A percentile compares a stretch with the other conserved stretches of the same genome.
These are phyloP conservation scores for Lasiodiplodia theobromae DNA, from an alignment of 2,329 filamentous ascomycete genomes.

Conservation along the genomic window DNA sequence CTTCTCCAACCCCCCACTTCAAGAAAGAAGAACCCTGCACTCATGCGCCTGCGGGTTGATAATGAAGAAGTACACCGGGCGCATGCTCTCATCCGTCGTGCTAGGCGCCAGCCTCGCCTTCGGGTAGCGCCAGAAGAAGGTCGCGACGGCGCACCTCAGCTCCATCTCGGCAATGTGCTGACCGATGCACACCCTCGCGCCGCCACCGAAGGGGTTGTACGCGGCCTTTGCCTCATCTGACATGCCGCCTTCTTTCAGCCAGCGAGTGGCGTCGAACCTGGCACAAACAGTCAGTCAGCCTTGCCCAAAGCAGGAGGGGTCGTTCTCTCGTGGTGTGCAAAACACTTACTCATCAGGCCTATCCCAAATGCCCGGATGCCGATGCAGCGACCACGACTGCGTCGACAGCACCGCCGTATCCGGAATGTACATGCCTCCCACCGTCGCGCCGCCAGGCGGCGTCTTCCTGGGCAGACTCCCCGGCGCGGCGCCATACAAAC, in stretches of 20 bases:
- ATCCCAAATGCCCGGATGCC: slow-evolving; percentile 35
- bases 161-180: slow-evolving; percentile 71
- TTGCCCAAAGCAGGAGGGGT: too few species aligned
- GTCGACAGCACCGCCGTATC: slow-evolving; percentile 45
- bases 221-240: slow-evolving; percentile 54
- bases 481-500: slow-evolving; percentile 47
- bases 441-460: slow-evolving; percentile 42
- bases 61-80: slow-evolving; percentile 53
- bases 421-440: slow-evolving; percentile 48
- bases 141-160: slow-evolving; percentile 58
- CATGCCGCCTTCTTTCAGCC: slow-evolving; percentile 35
- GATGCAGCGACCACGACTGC: slow-evolving; percentile 49
- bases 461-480: slow-evolving; percentile 44
- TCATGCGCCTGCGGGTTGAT: slow-evolving; percentile 52
- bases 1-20: background rate
- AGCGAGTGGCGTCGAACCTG: slow-evolving; percentile 45
- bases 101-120: slow-evolving; percentile 38
- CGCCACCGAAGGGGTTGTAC: slow-evolving; percentile 73
- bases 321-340: background rate
- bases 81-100: slow-evolving; percentile 50
- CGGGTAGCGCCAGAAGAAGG: slow-evolving; percentile 59
- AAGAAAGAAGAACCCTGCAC: slow-evolving; percentile 46
- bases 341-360: slow-evolving; percentile 2
- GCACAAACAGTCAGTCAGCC: background rate
- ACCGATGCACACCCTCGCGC: slow-evolving; percentile 72